These are phyloP conservation scores for Suhomyces taliae DNA, from an alignment of 1,139 yeast species.

Conservation along the genomic window DNA sequence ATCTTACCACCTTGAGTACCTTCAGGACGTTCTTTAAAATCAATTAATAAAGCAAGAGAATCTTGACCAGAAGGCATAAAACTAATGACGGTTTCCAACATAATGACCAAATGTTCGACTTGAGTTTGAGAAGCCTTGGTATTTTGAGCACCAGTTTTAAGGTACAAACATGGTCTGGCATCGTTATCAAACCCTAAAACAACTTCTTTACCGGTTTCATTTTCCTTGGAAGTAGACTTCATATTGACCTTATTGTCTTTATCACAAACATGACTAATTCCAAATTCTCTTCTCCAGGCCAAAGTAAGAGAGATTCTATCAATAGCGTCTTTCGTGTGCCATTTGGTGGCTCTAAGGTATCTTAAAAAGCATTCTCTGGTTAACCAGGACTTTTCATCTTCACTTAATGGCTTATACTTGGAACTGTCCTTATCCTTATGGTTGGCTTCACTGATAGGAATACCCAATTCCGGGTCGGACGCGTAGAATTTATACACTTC, in stretches of 20 bases:
- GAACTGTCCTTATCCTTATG: conserved; percentile 26
- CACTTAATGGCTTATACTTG: conserved; percentile 21
- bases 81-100: conserved; percentile 49
- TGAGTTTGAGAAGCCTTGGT: conserved; percentile 45
- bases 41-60: conserved; percentile 46
- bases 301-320: conserved; percentile 43
- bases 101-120: conserved; percentile 50
- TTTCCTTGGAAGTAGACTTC: conserved; percentile 34
- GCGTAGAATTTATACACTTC: conserved; percentile 19
- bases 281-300: conserved; percentile 52
- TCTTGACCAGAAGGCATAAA: conserved; percentile 54
- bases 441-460: conserved; percentile 37
- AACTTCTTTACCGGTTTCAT: conserved; percentile 50
- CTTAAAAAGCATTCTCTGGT: conserved; percentile 50
- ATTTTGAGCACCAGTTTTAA: conserved; percentile 51
- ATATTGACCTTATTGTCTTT: conserved; percentile 36
- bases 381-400: conserved; percentile 45
- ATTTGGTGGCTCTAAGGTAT: conserved; percentile 49
- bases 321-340: conserved; percentile 42
- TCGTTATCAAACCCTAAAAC: conserved; percentile 49
- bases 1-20: conserved; percentile 62
- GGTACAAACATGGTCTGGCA: conserved; percentile 48
- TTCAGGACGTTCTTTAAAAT: conserved; percentile 43
- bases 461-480: conserved; percentile 35
- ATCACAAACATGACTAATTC: conserved; percentile 34